A percentile compares a stretch with the other conserved stretches of the same genome.
Conservation (phyloP, 768 basidiomycete species). For the Boletus insuetus region DNA sequence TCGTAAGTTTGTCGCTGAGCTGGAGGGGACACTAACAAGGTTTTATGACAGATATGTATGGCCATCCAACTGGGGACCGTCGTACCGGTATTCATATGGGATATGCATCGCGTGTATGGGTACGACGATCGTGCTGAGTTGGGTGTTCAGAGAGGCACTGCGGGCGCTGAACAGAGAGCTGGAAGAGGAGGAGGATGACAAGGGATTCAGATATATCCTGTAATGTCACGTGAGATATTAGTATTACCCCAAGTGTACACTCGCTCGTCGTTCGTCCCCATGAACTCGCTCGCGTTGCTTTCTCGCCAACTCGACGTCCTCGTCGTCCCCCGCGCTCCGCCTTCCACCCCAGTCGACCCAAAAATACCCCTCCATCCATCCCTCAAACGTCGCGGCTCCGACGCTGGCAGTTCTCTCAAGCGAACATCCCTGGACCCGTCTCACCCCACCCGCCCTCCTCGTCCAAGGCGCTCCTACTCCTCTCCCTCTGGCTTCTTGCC, state of each 20-base stretch:
- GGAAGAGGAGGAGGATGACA: constrained; percentile 36
- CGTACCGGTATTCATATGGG: constrained; percentile 67
- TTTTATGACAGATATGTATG: constrained; percentile 52
- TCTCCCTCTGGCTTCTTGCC: constrained; percentile 52
- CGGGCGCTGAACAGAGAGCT: constrained; percentile 35
- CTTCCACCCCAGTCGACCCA: constrained; percentile 51
- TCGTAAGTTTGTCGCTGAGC: constrained; percentile 49
- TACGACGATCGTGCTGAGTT: constrained; percentile 48
- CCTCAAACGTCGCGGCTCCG: constrained; percentile 26
- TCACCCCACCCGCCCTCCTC: constrained; percentile 22
- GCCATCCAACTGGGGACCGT: constrained; percentile 67
- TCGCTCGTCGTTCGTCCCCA: constrained; percentile 25
- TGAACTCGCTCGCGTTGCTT: constrained; percentile 82
- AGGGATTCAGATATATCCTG: constrained; percentile 48
- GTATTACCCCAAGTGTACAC: background rate
- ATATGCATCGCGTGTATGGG: constrained; percentile 66
- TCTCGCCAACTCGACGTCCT: constrained; percentile 81
- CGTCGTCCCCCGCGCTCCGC: constrained; percentile 56
- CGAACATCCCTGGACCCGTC: constrained; percentile 55
- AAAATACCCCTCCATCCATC: constrained; percentile 19
- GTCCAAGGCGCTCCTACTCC: constrained; percentile 60
- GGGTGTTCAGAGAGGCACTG: constrained; percentile 45
- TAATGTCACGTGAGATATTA: constrained; percentile 21
- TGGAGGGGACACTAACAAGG: background rate
- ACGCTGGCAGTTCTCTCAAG: constrained; percentile 34